Conservation (phyloP, 2,329 filamentous ascomycete genomes). For the Macrophomina phaseolina region DNA sequence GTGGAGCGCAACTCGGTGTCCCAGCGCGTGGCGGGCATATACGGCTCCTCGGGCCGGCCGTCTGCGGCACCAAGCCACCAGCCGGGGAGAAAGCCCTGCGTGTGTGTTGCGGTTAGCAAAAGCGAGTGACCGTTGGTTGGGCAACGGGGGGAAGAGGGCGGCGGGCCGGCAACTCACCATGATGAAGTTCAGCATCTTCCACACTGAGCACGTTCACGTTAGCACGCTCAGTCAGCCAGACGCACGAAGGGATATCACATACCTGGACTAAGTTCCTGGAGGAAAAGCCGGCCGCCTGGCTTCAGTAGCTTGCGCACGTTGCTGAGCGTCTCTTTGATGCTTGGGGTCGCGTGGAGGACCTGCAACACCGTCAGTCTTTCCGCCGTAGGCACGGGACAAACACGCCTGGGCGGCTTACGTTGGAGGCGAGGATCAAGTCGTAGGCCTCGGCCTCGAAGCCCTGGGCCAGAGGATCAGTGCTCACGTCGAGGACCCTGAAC, state of each 20-base stretch:
- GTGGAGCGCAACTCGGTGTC: constrained; percentile 36
- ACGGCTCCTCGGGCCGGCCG: constrained; percentile 37
- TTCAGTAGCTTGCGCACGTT: constrained; percentile 37
- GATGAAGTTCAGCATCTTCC: constrained; percentile 35
- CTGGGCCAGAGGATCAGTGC: constrained; percentile 25
- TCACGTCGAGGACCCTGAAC: constrained; percentile 29
- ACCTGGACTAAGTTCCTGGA: constrained; percentile 48
- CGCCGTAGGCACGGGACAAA: neutral
- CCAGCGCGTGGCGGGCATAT: constrained; percentile 36
- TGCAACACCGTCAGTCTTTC: constrained; percentile 11
- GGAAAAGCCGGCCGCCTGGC: constrained; percentile 54
- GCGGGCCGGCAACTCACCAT: constrained; percentile 32
- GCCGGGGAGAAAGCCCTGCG: constrained; percentile 34
- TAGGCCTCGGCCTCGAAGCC: constrained; percentile 28
- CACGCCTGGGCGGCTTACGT: constrained; percentile 1
- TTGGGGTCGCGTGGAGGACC: constrained; percentile 31
- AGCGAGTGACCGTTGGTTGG: neutral
- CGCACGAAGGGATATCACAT: neutral
- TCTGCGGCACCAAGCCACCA: constrained; percentile 45
- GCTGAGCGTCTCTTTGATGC: constrained; percentile 31
- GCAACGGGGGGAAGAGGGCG: neutral
- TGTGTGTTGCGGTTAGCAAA: neutral
- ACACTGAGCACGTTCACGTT: neutral
- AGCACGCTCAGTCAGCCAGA: neutral
- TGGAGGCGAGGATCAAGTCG: constrained; percentile 33